Evolutionary conservation across 2,329 filamentous ascomycete genomes (phyloP), one percentile per base, ranked within the genome.

Genomic region (Xylaria sp.): DNA sequence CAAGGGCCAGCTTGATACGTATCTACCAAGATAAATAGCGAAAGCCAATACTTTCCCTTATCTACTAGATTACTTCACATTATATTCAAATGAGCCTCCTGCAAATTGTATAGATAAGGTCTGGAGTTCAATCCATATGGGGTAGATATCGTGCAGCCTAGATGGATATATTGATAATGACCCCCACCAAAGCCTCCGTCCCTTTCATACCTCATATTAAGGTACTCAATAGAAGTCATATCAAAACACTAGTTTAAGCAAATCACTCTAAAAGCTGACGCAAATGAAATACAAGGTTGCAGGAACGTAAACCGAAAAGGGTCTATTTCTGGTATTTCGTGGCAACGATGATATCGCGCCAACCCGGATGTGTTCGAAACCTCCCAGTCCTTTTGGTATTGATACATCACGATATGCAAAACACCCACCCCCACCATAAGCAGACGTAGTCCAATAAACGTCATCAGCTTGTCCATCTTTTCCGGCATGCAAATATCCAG

Each of bases 401-500:
- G 56, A 44, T 67, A 67, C 67, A 67, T 31, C 64, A 55, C 45
- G 47, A 61, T 63, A 69, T 69, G 63, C 67, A 66, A 63, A 61
- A 63, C 51, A 51, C 20, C 55, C 60, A 42, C 22, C 44, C 64
- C 59, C 31, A n/a, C 50, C 44, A 55, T 50, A 57, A 53, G 61
- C 36, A 64, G 64, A 64, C 51, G 51, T 67, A 60, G 58, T 58
- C 67, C 67, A n/a, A 55, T 69, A 31, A 67, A 56, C 63, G 47
- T 63, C 63, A 15, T 66, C 63, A 63, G 47, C 53, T 38, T 31
- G 39, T 55, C 42, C 70, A 64, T 68, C 65, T 71, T 71, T 56
- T 68, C 67, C 69, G 65, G 54, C 71, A 75, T 74, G 73, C 73
- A 74, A 54, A 64, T 69, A 71, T 67, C 73, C 73, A 65, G 65